Evolutionary conservation across 2,329 filamentous ascomycete genomes (phyloP), one percentile per base, ranked within the genome.

Genomic region (Ascochyta koolunga): DNA sequence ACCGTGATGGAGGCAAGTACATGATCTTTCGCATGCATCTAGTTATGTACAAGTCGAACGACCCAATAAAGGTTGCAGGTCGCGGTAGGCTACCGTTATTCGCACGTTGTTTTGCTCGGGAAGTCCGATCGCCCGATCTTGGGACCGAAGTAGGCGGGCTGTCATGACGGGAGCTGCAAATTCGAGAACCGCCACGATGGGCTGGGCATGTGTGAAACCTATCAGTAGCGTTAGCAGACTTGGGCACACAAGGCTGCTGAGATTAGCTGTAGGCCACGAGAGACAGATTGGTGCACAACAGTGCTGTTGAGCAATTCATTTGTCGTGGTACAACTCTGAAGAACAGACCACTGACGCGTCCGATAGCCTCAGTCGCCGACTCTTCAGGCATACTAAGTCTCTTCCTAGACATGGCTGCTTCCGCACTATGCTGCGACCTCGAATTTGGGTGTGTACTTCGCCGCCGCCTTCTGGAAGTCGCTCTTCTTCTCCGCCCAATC

Each of bases 401-500:
- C 33, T n/a, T 10, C 9, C 33, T 37, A 22, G 19, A 19, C 5
- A 13, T 11, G 35, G 18, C n/a, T 11, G 11, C 11, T 4, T 15
- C 18, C 10, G 7, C 24, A 54, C 55, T 58, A 69, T 21, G 63
- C 56, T 25, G 66, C 56, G 6, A 68, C 81, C 57, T 87, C 82
- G 58, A 91, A 91, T 80, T 93, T 96, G 29, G 93, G 84, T 62
- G 86, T 88, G 77, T 95, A 98, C 78, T 96, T 98, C 22, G 85
- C 82, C 18, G 90, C 90, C 11, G 93, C 93, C 67, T 87, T 87
- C 74, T 96, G 91, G 71, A 98, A 98, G 53, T 92, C 77, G n/a
- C 82, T 84, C 74, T 86, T 91, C 87, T 96, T 98, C 77, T 91
- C 90, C 68, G 86, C 82, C 65, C 96, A 77, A 65, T 96, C 93